These are phyloP conservation scores for Podospora appendiculata DNA, from an alignment of 495 filamentous ascomycete genomes.

Conservation along the genomic window DNA sequence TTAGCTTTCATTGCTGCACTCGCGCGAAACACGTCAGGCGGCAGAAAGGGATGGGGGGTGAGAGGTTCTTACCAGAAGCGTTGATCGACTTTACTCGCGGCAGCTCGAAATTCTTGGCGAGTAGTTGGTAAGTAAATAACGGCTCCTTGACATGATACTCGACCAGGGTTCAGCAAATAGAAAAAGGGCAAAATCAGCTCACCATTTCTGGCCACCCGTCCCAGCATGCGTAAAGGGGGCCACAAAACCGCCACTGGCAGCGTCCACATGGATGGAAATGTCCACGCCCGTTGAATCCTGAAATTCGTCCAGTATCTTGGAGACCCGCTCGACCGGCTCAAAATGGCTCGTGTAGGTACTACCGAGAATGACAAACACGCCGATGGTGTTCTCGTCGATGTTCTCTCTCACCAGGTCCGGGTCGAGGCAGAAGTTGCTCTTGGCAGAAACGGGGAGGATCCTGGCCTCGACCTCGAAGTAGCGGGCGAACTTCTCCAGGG, in stretches of 20 bases:
- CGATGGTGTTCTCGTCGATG: slow-evolving; percentile 73
- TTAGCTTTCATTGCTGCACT: not conserved
- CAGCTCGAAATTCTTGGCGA: slow-evolving; percentile 56
- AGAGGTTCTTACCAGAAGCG: slow-evolving; percentile 34
- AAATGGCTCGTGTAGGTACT: slow-evolving; percentile 72
- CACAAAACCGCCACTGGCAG: slow-evolving; percentile 64
- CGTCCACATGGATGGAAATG: slow-evolving; percentile 73
- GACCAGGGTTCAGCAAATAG: not conserved
- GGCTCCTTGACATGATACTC: too few species aligned
- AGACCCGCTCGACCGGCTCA: slow-evolving; percentile 65
- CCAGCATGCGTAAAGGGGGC: slow-evolving; percentile 62
- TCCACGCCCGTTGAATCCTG: slow-evolving; percentile 54
- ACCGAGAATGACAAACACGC: slow-evolving; percentile 67
- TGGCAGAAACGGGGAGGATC: slow-evolving; percentile 57
- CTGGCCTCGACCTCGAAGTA: slow-evolving; percentile 75
- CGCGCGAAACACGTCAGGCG: not conserved
- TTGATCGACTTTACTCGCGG: slow-evolving; percentile 72
- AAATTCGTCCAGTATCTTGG: slow-evolving; percentile 57
- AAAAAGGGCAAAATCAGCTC: slow-evolving; percentile 5
- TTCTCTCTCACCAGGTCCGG: slow-evolving; percentile 55
- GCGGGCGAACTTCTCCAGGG: slow-evolving; percentile 64
- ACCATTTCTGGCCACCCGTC: slow-evolving; percentile 55
- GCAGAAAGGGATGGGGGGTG: not conserved
- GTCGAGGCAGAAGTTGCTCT: slow-evolving; percentile 57
- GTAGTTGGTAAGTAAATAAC: too few species aligned